Evolutionary conservation across 345 rosid species (phyloP), one percentile per base, ranked within the genome.

Genomic region (Populus euphratica): DNA sequence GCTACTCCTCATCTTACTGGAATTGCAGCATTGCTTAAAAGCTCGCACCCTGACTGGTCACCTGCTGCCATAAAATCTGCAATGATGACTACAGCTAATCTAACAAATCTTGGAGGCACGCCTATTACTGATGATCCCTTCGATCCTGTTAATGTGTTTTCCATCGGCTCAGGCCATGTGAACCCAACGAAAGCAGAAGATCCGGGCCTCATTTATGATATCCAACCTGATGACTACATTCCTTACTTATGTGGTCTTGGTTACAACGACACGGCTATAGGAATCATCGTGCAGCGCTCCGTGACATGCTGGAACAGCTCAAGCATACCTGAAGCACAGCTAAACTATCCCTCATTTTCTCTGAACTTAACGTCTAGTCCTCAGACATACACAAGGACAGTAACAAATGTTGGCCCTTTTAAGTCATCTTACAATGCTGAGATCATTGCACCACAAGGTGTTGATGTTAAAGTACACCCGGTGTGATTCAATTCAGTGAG

Each of bases 1-100:
- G 78, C 93, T 0, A 84, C 88, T 77, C 90, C 93, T 38, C 87
- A 87, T 77, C 86, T 90, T 29, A 79, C 86, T 17, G 93, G 89
- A 66, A 84, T 90, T 17, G 89, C 86, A 16, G 89, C 90, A 63
- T 86, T 92, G 77, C 85, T 90, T 47, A 90, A 73, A 80, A 77
- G 86, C 47, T 33, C 78, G 21, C 90, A 87, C 52, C 83, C 85
- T 20, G 78, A 82, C 23, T 90, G 93, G 93, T 88, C 93, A 59
- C 90, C 91, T 0, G 90, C 89, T 0, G 90, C 91, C 61, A 82
- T 90, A 65, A 87, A 84, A 83, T 90, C 91, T 21, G 89, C 93
- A n/a, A 80, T 88, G 2, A 84, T 90, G 39, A 90, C 91, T 21
- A 81, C 88, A 1, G 83, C 85, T 43, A 21, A 44, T 59, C 5